Conservation (phyloP, 2,329 filamentous ascomycete genomes). For the Exophiala aquamarina region DNA sequence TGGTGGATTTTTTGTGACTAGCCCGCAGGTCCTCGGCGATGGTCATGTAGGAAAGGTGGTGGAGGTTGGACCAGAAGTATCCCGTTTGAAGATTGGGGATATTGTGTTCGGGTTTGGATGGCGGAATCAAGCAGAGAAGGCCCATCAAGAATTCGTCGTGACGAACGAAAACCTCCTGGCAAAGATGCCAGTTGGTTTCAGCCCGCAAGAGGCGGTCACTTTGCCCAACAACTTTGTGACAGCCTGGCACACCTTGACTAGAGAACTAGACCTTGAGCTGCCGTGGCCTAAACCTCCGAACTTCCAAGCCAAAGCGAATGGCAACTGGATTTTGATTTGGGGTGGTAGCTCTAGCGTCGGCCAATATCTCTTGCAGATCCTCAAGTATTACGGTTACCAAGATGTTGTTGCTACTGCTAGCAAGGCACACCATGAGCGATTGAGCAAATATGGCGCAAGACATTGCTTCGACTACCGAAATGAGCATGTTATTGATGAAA, state of each 20-base stretch:
- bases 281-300: conserved; percentile 56
- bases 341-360: conserved; percentile 38
- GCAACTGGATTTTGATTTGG: conserved; percentile 37
- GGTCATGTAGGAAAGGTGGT: conserved; percentile 55
- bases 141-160: conserved; percentile 58
- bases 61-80: conserved; percentile 47
- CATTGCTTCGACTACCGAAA: conserved; percentile 34
- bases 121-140: conserved; percentile 48
- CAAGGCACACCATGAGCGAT: conserved; percentile 30
- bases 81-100: conserved; percentile 53
- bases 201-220: conserved; percentile 51
- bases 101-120: conserved; percentile 58
- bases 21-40: conserved; percentile 54
- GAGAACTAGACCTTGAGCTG: conserved; percentile 54
- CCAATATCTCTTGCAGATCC: conserved; percentile 37
- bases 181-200: conserved; percentile 46
- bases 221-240: conserved; percentile 61
- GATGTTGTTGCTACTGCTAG: conserved; percentile 36
- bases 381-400: conserved; percentile 36
- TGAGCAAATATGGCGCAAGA: conserved; percentile 33
- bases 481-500: conserved; percentile 18
- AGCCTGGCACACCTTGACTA: conserved; percentile 55
- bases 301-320: conserved; percentile 37
- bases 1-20: conserved; percentile 55
- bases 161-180: conserved; percentile 51